Evolutionary conservation across 306 rosid genomes (phyloP).

Genomic region (Cicer yamashitae): DNA sequence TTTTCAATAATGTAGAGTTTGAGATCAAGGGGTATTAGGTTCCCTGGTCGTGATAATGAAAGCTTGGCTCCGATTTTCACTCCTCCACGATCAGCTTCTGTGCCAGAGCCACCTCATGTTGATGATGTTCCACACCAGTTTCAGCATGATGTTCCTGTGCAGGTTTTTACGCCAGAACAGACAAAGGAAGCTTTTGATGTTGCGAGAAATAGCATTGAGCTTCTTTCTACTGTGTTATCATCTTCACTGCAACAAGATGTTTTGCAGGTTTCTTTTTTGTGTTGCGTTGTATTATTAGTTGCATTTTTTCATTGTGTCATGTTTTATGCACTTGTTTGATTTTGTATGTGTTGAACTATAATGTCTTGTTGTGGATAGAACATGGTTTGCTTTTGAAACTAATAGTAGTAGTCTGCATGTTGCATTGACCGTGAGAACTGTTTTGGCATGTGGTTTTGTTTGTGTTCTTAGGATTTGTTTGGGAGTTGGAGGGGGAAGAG

Average conservation of each 20-base stretch:
- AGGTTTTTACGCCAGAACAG: constrained; percentile 73
- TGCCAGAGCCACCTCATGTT: constrained; percentile 58
- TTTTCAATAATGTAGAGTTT: constrained; percentile 62
- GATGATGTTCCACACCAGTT: constrained; percentile 55
- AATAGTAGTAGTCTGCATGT: not conserved
- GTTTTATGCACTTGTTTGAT: not conserved
- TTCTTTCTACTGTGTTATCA: constrained; percentile 82
- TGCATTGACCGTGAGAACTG: not conserved
- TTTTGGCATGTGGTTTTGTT: constrained; percentile 21
- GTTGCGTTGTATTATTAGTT: constrained; percentile 25
- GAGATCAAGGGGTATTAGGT: constrained; percentile 87
- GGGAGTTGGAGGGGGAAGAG: not conserved
- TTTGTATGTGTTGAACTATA: not conserved
- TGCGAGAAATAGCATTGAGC: constrained; percentile 94
- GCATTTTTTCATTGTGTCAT: not conserved
- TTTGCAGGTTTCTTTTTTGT: constrained; percentile 59
- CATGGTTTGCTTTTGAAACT: constrained; percentile 10
- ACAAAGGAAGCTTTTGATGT: constrained; percentile 94
- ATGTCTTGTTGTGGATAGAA: constrained; percentile 14
- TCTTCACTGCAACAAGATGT: constrained; percentile 94
- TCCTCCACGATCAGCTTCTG: constrained; percentile 75
- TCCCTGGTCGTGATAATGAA: constrained; percentile 97
- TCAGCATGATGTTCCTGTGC: constrained; percentile 63
- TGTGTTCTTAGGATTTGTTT: constrained; percentile 14
- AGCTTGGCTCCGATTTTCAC: constrained; percentile 96